A percentile compares a stretch with the other conserved stretches of the same genome.
Conservation (phyloP, 306 rosid species). For the Sesbania bispinosa region DNA sequence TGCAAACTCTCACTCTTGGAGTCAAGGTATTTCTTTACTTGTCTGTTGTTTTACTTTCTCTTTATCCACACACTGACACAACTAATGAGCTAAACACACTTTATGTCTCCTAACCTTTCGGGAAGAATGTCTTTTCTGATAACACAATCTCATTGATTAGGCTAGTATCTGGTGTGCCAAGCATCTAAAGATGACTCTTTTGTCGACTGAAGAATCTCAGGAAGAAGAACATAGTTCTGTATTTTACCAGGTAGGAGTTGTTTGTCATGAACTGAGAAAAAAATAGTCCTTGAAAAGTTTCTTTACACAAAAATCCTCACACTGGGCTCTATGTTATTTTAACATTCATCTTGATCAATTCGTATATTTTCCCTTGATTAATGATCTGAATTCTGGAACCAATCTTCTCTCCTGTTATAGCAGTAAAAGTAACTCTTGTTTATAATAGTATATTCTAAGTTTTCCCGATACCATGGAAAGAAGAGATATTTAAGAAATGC, state of each 20-base stretch:
- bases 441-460: neutral
- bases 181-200: slow-evolving; percentile 81
- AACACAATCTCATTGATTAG: slow-evolving; percentile 31
- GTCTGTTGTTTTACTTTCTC: neutral
- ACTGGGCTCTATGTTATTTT: neutral
- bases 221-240: slow-evolving; percentile 69
- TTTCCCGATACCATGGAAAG: neutral
- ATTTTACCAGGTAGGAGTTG: slow-evolving; percentile 69
- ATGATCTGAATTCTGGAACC: neutral
- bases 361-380: neutral
- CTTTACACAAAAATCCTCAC: neutral
- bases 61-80: neutral
- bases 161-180: slow-evolving; percentile 81
- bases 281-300: neutral
- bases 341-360: neutral
- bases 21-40: slow-evolving; percentile 48
- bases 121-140: neutral
- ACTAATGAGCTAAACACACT: neutral
- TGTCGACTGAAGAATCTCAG: slow-evolving; percentile 77
- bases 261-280: slow-evolving; percentile 5
- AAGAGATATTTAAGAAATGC: neutral
- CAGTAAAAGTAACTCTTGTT: neutral
- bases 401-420: neutral
- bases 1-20: slow-evolving; percentile 63
- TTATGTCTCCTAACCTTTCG: neutral